Percentiles rank a stretch among this genome's conserved stretches.
Evolutionary conservation across 306 rosid genomes (phyloP).

Genomic region (Mimosa pudica): DNA sequence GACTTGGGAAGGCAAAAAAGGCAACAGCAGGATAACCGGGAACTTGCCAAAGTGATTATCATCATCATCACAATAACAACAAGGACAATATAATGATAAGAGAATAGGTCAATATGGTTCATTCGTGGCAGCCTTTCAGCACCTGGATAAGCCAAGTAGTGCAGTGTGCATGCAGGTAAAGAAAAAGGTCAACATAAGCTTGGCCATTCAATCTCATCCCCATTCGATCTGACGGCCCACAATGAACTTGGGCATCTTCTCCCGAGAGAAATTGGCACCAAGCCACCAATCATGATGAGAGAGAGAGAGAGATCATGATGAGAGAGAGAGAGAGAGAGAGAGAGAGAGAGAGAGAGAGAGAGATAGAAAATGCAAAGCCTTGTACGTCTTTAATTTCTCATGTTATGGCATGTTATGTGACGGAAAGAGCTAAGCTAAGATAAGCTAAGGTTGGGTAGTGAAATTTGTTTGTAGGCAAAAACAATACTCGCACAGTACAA

Average conservation of each 20-base stretch:
- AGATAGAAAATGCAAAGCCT: background rate
- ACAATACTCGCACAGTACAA: too few species aligned
- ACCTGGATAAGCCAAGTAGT: background rate
- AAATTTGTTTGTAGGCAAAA: background rate
- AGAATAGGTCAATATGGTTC: background rate
- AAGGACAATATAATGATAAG: background rate
- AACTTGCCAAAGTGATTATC: background rate
- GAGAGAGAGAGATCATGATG: too few species aligned
- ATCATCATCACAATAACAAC: background rate
- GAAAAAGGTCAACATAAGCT: background rate
- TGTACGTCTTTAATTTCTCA: constrained; percentile 22
- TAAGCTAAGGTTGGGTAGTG: background rate
- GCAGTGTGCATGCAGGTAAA: background rate
- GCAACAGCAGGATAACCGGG: background rate
- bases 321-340: too few species aligned
- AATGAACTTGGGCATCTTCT: background rate
- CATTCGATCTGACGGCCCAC: constrained; percentile 9
- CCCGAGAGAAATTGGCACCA: background rate
- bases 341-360: too few species aligned
- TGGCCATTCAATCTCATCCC: background rate
- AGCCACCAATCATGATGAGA: background rate
- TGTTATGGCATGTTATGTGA: background rate
- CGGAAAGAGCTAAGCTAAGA: background rate
- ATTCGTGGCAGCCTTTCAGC: background rate
- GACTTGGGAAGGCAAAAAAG: background rate